Evolutionary conservation across 768 basidiomycete species (phyloP), one percentile per base, ranked within the genome.

Genomic region (Panaeolus cyanescens): DNA sequence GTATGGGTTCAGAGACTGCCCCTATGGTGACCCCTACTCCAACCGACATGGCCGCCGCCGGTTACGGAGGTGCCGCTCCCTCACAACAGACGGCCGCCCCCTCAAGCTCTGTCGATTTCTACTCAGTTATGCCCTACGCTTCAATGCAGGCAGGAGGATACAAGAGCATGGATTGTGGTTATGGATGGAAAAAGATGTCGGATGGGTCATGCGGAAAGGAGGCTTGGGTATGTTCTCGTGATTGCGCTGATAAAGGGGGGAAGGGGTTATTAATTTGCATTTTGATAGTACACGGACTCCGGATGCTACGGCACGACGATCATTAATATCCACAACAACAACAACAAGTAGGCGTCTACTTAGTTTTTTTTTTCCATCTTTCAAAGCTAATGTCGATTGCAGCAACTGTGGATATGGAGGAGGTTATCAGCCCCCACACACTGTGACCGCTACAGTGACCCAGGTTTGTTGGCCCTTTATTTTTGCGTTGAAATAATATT

Each of bases 231-330:
- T 62, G 81, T 71, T 55, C 39, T 54, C 55, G 40, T 58, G 25
- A 39, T 5, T 50, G 10, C n/a, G n/a, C 19, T 37, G n/a, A 25
- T 22, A 39, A 33, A 22, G 39, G 45, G 33, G 36, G 13, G 34
- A n/a, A n/a, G n/a, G n/a, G 58, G 50, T 13, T 28, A 32, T 58
- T 32, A 42, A 58, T 32, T 56, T 42, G 19, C 20, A 15, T 63
- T 58, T 32, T 54, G 28, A 10, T 58, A 83, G 79, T 82, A 78
- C 67, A 75, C 67, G 20, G 71, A 75, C 25, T 62, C 74, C 54
- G 86, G 85, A 54, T 90, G 89, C 74, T 89, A 90, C 66, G 85
- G 82, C 54, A 84, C 83, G 20, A 85, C 83, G 61, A 85, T 89
- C 72, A 88, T 89, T 76, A 85, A 77, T 63, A 62, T 70, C 59